Conservation (phyloP, 768 basidiomycete genomes). For the Hericium rajendrae region DNA sequence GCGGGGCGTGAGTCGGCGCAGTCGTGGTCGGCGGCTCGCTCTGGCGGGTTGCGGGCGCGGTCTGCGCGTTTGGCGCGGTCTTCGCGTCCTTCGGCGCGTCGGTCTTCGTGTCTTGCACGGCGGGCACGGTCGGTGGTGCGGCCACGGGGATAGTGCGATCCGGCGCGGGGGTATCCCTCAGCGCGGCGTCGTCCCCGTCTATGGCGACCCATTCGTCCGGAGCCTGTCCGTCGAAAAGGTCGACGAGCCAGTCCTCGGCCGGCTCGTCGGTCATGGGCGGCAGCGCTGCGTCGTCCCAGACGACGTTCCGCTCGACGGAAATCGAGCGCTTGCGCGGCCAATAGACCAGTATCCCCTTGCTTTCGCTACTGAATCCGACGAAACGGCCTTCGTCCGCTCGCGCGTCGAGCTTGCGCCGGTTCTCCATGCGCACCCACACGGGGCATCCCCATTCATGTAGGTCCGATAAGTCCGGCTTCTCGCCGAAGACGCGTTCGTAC, state of each 20-base stretch:
- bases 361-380: constrained; percentile 25
- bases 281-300: not conserved
- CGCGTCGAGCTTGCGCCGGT: constrained; percentile 8
- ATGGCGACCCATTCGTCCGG: not conserved
- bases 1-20: not conserved
- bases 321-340: constrained; percentile 21
- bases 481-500: constrained; percentile 12
- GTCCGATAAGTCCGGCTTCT: constrained; percentile 19
- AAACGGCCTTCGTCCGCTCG: constrained; percentile 15
- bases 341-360: constrained; percentile 24
- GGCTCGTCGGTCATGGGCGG: not conserved
- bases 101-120: not conserved
- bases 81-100: not conserved
- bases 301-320: constrained; percentile 19
- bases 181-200: not conserved
- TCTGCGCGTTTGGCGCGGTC: not conserved
- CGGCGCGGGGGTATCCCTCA: not conserved
- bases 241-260: not conserved
- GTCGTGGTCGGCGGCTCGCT: not conserved
- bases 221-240: not conserved
- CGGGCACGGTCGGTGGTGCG: not conserved
- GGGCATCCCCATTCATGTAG: constrained; percentile 6
- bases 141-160: no score
- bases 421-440: constrained; percentile 11
- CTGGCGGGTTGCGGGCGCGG: not conserved